phyloP scores from a whole-genome alignment of 495 filamentous ascomycete genomes.

The Elasticomyces elasticus region DNA sequence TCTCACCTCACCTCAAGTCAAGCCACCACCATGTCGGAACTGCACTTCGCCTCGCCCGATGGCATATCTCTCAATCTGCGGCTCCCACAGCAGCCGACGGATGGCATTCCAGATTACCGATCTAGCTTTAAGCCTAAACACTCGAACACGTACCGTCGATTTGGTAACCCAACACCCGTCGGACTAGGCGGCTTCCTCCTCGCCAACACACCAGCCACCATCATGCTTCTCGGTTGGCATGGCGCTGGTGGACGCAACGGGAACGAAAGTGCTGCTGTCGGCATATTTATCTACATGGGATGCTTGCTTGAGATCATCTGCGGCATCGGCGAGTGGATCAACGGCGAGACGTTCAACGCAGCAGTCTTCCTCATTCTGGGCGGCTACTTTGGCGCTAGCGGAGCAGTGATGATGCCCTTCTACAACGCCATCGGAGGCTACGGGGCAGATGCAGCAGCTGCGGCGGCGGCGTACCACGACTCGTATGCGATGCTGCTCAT shows the following conservation, averaged over 20 bases:
- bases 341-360: conserved; percentile 7
- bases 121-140: neutral
- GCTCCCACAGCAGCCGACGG: neutral
- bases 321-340: conserved; percentile 7
- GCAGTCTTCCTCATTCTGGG: conserved; percentile 4
- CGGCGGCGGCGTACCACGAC: neutral
- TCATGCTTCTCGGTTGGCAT: conserved; percentile 3
- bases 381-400: conserved; percentile 1
- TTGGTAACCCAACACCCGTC: conserved; percentile 4
- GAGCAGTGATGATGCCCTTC: conserved; percentile 1
- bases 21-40: neutral
- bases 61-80: neutral
- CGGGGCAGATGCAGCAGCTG: neutral
- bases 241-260: neutral
- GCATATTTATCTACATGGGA: neutral
- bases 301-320: conserved; percentile 3
- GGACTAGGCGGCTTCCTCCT: conserved; percentile 4
- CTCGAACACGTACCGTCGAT: neutral
- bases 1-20: neutral
- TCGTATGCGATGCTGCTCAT: conserved; percentile 5
- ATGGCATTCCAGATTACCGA: neutral
- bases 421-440: conserved; percentile 3
- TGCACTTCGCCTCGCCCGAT: neutral
- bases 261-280: neutral
- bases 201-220: neutral